These are phyloP conservation scores for Globisporangium iwayamae DNA, from an alignment of 352 stramenopile species.

Conservation along the genomic window DNA sequence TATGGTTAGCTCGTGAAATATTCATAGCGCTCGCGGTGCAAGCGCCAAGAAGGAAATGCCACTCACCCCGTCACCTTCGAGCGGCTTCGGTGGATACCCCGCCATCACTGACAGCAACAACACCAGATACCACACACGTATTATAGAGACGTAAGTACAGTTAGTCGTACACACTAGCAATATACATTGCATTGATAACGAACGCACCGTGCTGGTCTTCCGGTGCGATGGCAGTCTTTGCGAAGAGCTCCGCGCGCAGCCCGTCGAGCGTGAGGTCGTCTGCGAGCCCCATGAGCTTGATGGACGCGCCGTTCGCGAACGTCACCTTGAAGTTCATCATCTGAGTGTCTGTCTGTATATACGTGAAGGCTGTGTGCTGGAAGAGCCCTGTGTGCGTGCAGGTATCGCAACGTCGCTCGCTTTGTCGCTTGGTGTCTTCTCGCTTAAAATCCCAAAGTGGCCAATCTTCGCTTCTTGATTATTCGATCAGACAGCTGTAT, in stretches of 20 bases:
- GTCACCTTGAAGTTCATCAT: conserved; percentile 66
- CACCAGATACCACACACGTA: background rate
- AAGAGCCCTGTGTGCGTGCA: background rate
- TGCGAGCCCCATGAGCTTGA: conserved; percentile 60
- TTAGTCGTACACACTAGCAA: background rate
- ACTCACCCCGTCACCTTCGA: conserved; percentile 59
- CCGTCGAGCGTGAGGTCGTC: conserved; percentile 62
- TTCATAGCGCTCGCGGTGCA: background rate
- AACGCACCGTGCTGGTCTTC: conserved; percentile 62
- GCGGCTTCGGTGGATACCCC: conserved; percentile 65
- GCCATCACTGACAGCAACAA: conserved; percentile 52
- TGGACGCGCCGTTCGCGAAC: conserved; percentile 69
- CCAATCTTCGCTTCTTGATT: conserved; percentile 12
- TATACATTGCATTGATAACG: background rate
- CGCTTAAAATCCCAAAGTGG: background rate
- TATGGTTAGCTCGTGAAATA: background rate
- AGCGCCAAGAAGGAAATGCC: conserved; percentile 5
- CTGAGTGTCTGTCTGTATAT: background rate
- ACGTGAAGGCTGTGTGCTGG: background rate
- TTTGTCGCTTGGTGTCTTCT: background rate
- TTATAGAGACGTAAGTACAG: background rate
- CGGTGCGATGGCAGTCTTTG: conserved; percentile 53
- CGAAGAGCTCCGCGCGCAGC: conserved; percentile 42
- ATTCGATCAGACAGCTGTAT: conserved; percentile 7
- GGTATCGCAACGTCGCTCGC: background rate